Base-by-base conservation (phyloP, 2,329 filamentous ascomycete genomes). In the Talaromyces albobiverticillius region DNA sequence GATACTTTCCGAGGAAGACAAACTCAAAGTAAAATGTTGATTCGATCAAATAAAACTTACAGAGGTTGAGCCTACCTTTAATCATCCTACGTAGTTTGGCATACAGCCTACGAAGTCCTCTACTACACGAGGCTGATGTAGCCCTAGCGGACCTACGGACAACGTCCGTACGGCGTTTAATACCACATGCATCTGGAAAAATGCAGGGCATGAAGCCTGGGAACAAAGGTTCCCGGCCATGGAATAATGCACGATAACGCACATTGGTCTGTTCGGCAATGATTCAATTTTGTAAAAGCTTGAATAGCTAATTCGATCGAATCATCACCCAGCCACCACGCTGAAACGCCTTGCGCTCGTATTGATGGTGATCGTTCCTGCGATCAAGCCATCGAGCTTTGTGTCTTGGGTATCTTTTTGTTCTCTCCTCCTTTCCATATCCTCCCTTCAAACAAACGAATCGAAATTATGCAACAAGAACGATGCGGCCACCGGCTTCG, bases 401-500 rank as follows among this genome's bases (percentile, higher is more conserved):
- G 51, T 51, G 26, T 18, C 40, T 26, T 51, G 48, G 48, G 50
- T 52, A 45, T 52, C 53, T 51, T 36, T 46, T 36, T n/a, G 29
- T 31, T 36, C 11, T 13, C 20, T 40, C 36, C n/a, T 20, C 16
- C 16, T 9, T 22, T 16, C 18, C 36, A 38, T 9, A 18, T 20
- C 36, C 6, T 7, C 18, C 8, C 7, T 8, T 16, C 14, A 6
- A 20, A 40, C 16, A 26, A 40, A 13, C 36, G 3, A 36, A 18
- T 40, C 2, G 2, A 22, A 41, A 53, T 83, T 88, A 96, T 79
- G 91, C 92, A 72, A 96, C 90, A 76, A 96, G 84, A 85, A 96
- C 90, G 71, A 95, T 82, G 72, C 96, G 89, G 79, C 93, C 93
- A 77, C 94, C 94, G 71, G 91, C 92, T 79, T 94, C 90, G 76